Evolutionary conservation across 108 stramenopile genomes (phyloP).

Genomic region (Nannochloropsis oceanica): DNA sequence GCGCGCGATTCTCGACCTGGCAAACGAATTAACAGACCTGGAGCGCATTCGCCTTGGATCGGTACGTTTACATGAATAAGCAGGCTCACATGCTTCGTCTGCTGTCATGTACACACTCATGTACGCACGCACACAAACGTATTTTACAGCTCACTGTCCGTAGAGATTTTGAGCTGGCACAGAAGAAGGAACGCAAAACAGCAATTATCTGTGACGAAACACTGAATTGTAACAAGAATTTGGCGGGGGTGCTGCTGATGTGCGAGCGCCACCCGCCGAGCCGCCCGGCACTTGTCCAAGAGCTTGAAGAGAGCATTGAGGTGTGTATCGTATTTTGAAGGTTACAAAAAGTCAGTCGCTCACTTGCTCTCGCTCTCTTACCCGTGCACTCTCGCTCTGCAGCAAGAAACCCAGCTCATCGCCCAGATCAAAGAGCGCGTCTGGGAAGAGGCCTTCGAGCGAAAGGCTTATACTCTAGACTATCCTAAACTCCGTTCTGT

Average conservation of each 20-base stretch:
- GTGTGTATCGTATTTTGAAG: neutral
- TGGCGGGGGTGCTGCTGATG: slow-evolving; percentile 11
- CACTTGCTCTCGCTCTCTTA: no score
- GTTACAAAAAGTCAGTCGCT: no score
- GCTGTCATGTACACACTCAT: neutral
- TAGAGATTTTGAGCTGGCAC: neutral
- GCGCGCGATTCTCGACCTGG: neutral
- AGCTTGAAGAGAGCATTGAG: neutral
- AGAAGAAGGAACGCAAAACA: neutral
- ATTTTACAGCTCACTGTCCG: neutral
- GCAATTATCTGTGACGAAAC: neutral
- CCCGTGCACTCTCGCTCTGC: neutral
- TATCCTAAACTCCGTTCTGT: neutral
- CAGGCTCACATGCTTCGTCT: neutral
- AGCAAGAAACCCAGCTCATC: neutral
- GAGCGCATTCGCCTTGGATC: neutral
- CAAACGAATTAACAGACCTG: neutral
- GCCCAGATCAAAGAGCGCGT: neutral
- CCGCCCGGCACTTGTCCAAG: neutral
- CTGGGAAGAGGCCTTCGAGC: neutral
- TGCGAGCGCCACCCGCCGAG: slow-evolving; percentile 15
- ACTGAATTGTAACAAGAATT: neutral
- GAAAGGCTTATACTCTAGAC: neutral
- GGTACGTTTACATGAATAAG: neutral
- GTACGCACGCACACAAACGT: neutral